Base-by-base conservation (phyloP, 495 filamentous ascomycete genomes). In the Oleoguttula mirabilis region DNA sequence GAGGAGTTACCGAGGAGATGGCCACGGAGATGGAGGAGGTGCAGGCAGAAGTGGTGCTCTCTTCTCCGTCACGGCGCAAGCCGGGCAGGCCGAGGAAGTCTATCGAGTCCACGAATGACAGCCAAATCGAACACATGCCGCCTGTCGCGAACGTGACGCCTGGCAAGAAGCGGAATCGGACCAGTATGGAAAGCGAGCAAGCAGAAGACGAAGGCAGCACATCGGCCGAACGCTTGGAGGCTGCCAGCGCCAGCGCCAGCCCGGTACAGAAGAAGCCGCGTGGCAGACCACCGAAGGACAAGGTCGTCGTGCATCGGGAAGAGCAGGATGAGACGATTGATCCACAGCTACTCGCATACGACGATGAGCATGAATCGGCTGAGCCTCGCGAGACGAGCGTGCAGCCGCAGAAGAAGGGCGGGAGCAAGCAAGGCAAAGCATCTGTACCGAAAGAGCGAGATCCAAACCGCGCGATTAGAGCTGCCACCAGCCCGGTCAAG, bases 191-290 rank as follows among this genome's bases (percentile, higher is more conserved):
- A 21, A 19, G 25, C 11, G 33, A 17, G 16, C 15, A 37, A 23
- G 14, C 32, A 10, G 40, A 21, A 4, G 41, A 3, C 15, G 36
- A 48, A 8, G 21, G 20, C 27, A 41, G n/a, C n/a, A 14, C 12
- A 21, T 59, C 57, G 47, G n/a, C n/a, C n/a, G 41, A 46, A 28
- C 20, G 21, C 17, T 54, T 35, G 14, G 35, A 25, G 46, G 41
- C 33, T 47, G 42, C 45, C 56, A 43, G 25, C 48, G 46, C 30
- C 5, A 23, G 12, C 22, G 32, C 23, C 33, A 24, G 41, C 47
- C 37, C 45, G 43, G 15, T 46, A 36, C 17, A 41, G 45, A 36
- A 52, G 50, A 41, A 55, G 45, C 21, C 22, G 20, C 38, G 50
- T 17, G 37, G 36, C 21, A 30, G 38, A 21, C n/a, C 36, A 14